A percentile compares a stretch with the other conserved stretches of the same genome.
Conservation (phyloP, 1,284 basidiomycete species). For the Microbotryum scabiosae region DNA sequence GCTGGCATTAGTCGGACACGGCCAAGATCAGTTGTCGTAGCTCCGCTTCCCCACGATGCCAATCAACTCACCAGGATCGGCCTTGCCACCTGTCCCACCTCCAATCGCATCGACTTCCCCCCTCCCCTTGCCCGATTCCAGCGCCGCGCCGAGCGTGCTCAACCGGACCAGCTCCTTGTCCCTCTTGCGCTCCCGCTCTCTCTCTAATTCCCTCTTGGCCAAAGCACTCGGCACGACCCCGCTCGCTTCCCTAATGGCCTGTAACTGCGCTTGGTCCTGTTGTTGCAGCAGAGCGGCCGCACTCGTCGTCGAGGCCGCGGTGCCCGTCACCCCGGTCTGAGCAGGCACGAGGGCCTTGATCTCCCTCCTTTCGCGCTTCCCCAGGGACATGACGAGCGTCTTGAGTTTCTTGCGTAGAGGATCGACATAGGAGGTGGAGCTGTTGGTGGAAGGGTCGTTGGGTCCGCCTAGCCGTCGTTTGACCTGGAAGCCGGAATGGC, state of each 20-base stretch:
- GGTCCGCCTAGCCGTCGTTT: slow-evolving; percentile 7
- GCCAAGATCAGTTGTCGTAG: not conserved
- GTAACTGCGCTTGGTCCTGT: no score
- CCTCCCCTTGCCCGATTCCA: slow-evolving; percentile 17
- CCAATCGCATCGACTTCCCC: not conserved
- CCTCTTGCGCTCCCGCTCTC: slow-evolving; percentile 23
- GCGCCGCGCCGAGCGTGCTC: slow-evolving; percentile 30
- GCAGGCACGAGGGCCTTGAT: slow-evolving; percentile 24
- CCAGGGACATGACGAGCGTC: slow-evolving; percentile 29
- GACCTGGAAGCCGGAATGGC: slow-evolving; percentile 33
- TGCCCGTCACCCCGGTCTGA: no score
- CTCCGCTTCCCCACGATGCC: not conserved
- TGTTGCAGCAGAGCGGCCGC: no score
- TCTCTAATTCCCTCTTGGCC: slow-evolving; percentile 9
- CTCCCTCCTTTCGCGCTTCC: slow-evolving; percentile 30
- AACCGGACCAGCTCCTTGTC: slow-evolving; percentile 34
- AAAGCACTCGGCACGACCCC: not conserved
- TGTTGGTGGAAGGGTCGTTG: not conserved
- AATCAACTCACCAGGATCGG: not conserved
- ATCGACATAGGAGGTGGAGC: not conserved
- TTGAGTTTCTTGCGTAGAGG: slow-evolving; percentile 24
- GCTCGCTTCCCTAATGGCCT: no score
- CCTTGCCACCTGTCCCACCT: slow-evolving; percentile 1
- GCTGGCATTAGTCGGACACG: slow-evolving; percentile 6
- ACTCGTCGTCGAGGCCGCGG: no score